A percentile compares a stretch with the other conserved stretches of the same genome.
Evolutionary conservation across 2,329 filamentous ascomycete species (phyloP).

Genomic region (Nemania sp.): DNA sequence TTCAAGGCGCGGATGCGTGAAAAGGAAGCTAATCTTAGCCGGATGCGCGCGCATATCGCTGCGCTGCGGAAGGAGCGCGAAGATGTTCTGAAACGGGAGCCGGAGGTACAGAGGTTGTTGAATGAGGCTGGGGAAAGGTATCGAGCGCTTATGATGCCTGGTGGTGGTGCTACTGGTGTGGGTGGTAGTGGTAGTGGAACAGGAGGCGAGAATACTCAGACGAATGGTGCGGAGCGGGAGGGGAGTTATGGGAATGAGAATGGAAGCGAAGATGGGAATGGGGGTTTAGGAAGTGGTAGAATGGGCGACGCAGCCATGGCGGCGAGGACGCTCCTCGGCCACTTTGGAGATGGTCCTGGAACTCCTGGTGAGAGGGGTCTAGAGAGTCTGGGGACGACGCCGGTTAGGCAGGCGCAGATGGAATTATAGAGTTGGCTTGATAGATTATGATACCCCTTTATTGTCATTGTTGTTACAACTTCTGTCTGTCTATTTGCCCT

Average conservation of each 20-base stretch:
- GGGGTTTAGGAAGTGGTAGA: too few species aligned
- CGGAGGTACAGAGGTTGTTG: slow-evolving; percentile 77
- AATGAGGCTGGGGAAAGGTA: slow-evolving; percentile 79
- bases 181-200: background rate
- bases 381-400: slow-evolving; percentile 53
- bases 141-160: slow-evolving; percentile 43
- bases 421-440: too few species aligned
- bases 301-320: slow-evolving; percentile 28
- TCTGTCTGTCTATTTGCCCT: background rate
- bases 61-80: slow-evolving; percentile 69
- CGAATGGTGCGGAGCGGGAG: background rate
- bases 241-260: background rate
- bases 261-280: too few species aligned
- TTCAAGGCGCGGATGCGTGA: slow-evolving; percentile 62
- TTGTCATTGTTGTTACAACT: background rate
- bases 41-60: slow-evolving; percentile 59
- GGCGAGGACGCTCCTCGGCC: slow-evolving; percentile 35
- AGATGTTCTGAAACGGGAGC: too few species aligned
- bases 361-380: slow-evolving; percentile 45
- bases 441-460: slow-evolving; percentile 32
- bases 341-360: slow-evolving; percentile 28
- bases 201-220: background rate
- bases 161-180: background rate
- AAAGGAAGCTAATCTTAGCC: slow-evolving; percentile 59
- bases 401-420: slow-evolving; percentile 41